These are phyloP conservation scores for Colletotrichum musae DNA, from an alignment of 2,329 filamentous ascomycete genomes.

Conservation along the genomic window DNA sequence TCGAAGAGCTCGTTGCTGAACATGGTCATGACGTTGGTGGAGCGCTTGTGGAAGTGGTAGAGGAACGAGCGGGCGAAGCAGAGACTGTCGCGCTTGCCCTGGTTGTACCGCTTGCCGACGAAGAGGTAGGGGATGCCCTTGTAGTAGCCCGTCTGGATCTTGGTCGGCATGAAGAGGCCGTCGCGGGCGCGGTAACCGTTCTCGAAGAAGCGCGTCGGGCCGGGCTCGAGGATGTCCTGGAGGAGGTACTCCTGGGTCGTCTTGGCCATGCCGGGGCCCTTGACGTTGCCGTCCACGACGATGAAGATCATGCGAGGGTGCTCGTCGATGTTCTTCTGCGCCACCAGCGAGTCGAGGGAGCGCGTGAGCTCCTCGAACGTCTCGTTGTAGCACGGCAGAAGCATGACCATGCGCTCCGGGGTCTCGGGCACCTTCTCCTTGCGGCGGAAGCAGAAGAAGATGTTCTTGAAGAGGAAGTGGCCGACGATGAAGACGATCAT, in stretches of 20 bases:
- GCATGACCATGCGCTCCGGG: conserved; percentile 60
- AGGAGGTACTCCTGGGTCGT: conserved; percentile 63
- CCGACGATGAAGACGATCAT: conserved; percentile 58
- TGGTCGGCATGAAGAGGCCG: conserved; percentile 61
- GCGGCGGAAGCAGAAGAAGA: conserved; percentile 49
- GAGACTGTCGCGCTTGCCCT: conserved; percentile 65
- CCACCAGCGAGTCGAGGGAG: conserved; percentile 62
- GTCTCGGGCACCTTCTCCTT: conserved; percentile 49
- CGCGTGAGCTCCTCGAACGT: conserved; percentile 58
- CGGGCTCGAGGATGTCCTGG: conserved; percentile 60
- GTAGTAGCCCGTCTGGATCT: conserved; percentile 59
- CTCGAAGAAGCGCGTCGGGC: conserved; percentile 52
- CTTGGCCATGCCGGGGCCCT: conserved; percentile 62
- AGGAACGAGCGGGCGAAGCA: conserved; percentile 65
- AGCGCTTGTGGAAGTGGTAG: conserved; percentile 62
- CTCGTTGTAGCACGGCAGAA: conserved; percentile 66
- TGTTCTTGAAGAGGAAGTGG: conserved; percentile 48
- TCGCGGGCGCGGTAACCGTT: conserved; percentile 63
- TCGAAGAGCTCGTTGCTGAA: conserved; percentile 62
- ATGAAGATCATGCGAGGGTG: conserved; percentile 62
- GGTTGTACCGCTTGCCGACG: conserved; percentile 64
- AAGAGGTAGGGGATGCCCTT: conserved; percentile 62
- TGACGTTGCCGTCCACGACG: conserved; percentile 63
- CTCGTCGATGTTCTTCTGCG: conserved; percentile 57
- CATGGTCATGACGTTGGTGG: conserved; percentile 58